Conservation (phyloP, 2,329 filamentous ascomycete genomes). For the Hirsutella rhossiliensis region DNA sequence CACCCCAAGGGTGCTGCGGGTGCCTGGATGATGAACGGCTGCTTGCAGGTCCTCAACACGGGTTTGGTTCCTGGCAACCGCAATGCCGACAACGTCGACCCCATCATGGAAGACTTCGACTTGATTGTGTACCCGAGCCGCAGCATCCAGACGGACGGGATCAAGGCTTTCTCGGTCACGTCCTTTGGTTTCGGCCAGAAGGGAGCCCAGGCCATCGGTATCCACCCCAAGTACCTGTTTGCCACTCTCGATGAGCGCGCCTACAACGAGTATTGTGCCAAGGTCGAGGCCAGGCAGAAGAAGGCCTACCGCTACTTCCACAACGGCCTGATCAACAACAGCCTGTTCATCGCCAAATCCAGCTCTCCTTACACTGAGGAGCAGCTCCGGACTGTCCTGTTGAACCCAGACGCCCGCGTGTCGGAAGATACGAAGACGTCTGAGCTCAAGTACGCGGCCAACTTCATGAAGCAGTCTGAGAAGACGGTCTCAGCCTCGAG, state of each 20-base stretch:
- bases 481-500: slow-evolving; percentile 38
- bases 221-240: slow-evolving; percentile 92
- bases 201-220: slow-evolving; percentile 91
- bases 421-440: slow-evolving; percentile 75
- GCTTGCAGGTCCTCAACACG: slow-evolving; percentile 85
- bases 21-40: slow-evolving; percentile 99
- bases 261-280: slow-evolving; percentile 71
- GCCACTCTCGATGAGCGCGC: slow-evolving; percentile 82
- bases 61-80: slow-evolving; percentile 94
- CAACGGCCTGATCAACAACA: slow-evolving; percentile 96
- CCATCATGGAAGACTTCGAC: slow-evolving; percentile 94
- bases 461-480: slow-evolving; percentile 54
- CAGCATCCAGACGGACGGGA: slow-evolving; percentile 89
- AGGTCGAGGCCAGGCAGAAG: slow-evolving; percentile 91
- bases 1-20: slow-evolving; percentile 98
- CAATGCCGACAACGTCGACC: slow-evolving; percentile 95
- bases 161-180: slow-evolving; percentile 98
- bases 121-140: slow-evolving; percentile 95
- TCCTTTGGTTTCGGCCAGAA: slow-evolving; percentile 99
- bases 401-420: slow-evolving; percentile 88
- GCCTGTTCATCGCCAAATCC: slow-evolving; percentile 89
- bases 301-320: slow-evolving; percentile 98
- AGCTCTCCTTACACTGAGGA: slow-evolving; percentile 83
- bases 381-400: slow-evolving; percentile 75
- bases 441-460: slow-evolving; percentile 59